phyloP scores from a whole-genome alignment of 768 basidiomycete genomes.

The Kondoa subrosea region DNA sequence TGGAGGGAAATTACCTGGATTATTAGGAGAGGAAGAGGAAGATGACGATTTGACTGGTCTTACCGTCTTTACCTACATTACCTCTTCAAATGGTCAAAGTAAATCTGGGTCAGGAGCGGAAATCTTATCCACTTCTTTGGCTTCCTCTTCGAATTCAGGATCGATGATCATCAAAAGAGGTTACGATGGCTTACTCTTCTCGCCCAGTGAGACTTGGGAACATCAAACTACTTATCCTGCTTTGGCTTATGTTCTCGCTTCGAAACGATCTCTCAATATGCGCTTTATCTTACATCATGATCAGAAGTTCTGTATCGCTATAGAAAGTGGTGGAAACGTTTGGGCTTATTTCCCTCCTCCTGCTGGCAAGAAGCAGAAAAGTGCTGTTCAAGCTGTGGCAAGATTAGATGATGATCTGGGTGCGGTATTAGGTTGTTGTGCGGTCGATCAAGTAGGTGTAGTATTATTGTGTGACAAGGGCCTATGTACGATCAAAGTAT shows the following conservation, averaged over 20 bases:
- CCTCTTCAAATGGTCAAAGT: not conserved
- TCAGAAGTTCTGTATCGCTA: not conserved
- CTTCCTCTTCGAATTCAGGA: not conserved
- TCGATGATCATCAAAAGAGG: constrained; percentile 1
- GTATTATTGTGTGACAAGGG: not conserved
- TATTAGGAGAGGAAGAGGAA: not conserved
- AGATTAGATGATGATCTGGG: not conserved
- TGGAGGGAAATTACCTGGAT: too few relatives aligned
- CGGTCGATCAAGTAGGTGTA: not conserved
- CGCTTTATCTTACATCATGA: not conserved
- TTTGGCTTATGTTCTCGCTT: not conserved
- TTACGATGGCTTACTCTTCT: not conserved
- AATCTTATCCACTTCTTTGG: not conserved
- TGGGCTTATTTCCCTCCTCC: not conserved
- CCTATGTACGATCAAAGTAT: not conserved
- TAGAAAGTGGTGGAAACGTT: not conserved
- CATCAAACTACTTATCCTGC: not conserved
- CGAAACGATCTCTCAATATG: constrained; percentile 1
- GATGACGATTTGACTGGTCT: not conserved
- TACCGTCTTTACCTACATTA: not conserved
- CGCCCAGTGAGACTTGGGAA: not conserved
- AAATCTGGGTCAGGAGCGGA: not conserved
- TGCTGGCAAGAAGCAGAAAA: not conserved
- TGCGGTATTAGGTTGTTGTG: not conserved
- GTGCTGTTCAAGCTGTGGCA: not conserved